phyloP scores from a whole-genome alignment of 306 rosid species.

The Acmispon strigosus region DNA sequence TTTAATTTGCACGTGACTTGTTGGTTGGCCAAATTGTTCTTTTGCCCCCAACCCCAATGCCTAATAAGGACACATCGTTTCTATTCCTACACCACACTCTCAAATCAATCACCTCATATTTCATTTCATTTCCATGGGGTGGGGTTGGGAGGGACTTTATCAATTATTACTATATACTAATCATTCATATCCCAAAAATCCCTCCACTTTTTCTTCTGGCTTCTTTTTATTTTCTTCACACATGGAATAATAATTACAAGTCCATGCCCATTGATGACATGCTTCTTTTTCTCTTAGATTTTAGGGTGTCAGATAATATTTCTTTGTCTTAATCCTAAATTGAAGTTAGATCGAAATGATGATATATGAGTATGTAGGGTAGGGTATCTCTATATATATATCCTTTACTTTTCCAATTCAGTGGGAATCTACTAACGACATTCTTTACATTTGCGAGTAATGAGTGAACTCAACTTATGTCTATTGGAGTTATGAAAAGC shows the following conservation, averaged over 20 bases:
- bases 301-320: background rate
- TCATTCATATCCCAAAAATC: background rate
- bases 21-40: background rate
- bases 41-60: background rate
- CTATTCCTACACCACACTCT: background rate
- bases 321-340: background rate
- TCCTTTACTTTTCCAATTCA: background rate
- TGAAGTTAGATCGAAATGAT: background rate
- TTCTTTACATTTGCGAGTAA: conserved; percentile 2
- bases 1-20: conserved; percentile 24
- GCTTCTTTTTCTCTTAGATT: background rate
- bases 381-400: no score
- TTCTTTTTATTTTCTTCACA: background rate
- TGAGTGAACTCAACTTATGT: background rate
- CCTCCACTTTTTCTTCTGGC: background rate
- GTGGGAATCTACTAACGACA: conserved; percentile 4
- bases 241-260: background rate
- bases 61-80: conserved; percentile 9
- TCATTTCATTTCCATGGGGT: no score
- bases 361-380: background rate
- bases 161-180: background rate
- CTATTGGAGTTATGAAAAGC: background rate
- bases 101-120: no score
- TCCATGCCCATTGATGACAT: conserved; percentile 1
- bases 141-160: no score